Conservation (phyloP, 768 basidiomycete genomes). For the Leccinum boreale region DNA sequence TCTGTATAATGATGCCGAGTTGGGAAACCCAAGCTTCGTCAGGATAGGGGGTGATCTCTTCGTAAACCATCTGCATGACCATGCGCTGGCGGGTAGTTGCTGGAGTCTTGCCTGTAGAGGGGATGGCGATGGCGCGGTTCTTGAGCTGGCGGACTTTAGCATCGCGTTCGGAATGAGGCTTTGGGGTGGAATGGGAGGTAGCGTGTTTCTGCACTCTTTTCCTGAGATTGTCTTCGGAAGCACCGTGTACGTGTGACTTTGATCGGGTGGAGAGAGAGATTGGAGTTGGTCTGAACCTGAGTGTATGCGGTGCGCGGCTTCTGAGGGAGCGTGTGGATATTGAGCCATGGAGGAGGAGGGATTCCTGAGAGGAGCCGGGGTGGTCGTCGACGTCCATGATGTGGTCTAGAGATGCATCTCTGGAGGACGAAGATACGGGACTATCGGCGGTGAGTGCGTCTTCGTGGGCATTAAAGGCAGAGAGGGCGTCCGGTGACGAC, state of each 20-base stretch:
- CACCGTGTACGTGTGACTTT: conserved; percentile 18
- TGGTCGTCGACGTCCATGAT: conserved; percentile 25
- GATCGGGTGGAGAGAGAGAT: conserved; percentile 26
- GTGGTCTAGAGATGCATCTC: conserved; percentile 30
- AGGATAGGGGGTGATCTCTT: conserved; percentile 65
- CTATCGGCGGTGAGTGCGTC: conserved; percentile 28
- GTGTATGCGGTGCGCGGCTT: conserved; percentile 14
- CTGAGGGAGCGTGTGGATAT: conserved; percentile 28
- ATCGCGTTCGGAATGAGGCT: conserved; percentile 30
- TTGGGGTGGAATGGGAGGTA: conserved; percentile 16
- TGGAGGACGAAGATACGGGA: conserved; percentile 31
- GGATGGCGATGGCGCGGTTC: conserved; percentile 30
- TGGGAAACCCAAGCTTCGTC: conserved; percentile 59
- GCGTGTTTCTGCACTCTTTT: conserved; percentile 26
- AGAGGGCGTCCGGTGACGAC: conserved; percentile 30
- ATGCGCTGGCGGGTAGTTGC: conserved; percentile 52
- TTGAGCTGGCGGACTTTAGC: conserved; percentile 30
- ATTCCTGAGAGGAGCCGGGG: conserved; percentile 25
- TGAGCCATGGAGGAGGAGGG: conserved; percentile 22
- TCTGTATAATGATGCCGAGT: conserved; percentile 53
- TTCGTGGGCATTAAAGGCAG: conserved; percentile 31
- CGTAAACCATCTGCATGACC: conserved; percentile 61
- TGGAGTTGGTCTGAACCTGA: conserved; percentile 23
- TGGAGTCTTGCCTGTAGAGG: conserved; percentile 42
- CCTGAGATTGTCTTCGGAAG: conserved; percentile 28